Evolutionary conservation across 2,329 filamentous ascomycete genomes (phyloP).

Genomic region (Aspergillus awamori): DNA sequence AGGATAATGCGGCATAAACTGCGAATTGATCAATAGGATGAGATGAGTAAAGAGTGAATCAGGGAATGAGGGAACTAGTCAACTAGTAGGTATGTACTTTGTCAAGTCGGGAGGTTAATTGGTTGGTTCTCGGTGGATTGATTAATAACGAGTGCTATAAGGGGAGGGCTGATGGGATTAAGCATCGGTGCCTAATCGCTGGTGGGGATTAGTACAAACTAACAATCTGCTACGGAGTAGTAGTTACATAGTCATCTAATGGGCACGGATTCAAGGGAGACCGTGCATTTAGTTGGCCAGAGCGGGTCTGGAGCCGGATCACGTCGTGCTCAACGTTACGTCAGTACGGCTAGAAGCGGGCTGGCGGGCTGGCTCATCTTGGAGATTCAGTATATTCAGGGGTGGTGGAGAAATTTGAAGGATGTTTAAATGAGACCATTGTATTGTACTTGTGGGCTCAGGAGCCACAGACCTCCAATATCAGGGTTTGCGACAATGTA

Average conservation of each 20-base stretch:
- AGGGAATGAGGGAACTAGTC: no score
- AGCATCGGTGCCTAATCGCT: neutral
- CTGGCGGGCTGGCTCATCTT: neutral
- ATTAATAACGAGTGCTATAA: neutral
- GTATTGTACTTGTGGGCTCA: no score
- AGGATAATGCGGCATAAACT: no score
- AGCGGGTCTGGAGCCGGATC: neutral
- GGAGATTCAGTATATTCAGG: no score
- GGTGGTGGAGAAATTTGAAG: neutral
- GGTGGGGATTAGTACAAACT: neutral
- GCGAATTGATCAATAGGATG: no score
- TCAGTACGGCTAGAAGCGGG: neutral
- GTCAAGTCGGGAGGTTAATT: neutral
- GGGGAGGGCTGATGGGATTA: neutral
- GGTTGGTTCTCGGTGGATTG: neutral
- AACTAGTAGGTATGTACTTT: no score
- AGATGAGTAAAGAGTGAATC: no score
- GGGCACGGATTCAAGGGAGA: neutral
- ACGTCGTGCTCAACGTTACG: neutral
- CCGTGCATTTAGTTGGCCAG: neutral
- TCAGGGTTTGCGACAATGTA: neutral
- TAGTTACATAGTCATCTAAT: neutral
- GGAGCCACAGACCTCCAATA: neutral
- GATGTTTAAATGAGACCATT: no score
- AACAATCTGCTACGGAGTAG: neutral